Conservation (phyloP, 306 rosid species). For the Castanea sativa region DNA sequence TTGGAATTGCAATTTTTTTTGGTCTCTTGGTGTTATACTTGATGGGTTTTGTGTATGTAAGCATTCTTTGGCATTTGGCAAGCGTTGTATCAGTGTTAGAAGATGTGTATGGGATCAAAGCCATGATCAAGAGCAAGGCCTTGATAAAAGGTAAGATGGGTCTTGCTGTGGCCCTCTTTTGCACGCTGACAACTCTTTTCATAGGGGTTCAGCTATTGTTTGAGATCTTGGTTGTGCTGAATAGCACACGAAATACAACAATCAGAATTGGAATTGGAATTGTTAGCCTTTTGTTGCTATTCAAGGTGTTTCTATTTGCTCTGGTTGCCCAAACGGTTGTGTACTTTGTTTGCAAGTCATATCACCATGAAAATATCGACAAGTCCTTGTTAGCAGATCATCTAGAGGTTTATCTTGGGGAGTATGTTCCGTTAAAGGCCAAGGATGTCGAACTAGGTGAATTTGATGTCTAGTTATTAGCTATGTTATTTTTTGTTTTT, state of each 20-base stretch:
- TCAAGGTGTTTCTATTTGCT: slow-evolving; percentile 20
- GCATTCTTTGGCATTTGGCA: slow-evolving; percentile 23
- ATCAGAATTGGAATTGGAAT: slow-evolving; percentile 8
- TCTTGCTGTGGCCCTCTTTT: neutral
- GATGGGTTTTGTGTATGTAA: slow-evolving; percentile 10
- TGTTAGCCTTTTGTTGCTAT: slow-evolving; percentile 3
- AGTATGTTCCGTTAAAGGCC: slow-evolving; percentile 18
- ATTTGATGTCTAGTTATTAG: neutral
- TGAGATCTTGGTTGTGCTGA: slow-evolving; percentile 14
- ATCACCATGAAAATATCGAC: slow-evolving; percentile 34
- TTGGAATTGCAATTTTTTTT: neutral
- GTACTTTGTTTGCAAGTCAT: slow-evolving; percentile 32
- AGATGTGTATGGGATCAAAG: slow-evolving; percentile 16
- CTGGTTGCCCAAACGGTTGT: slow-evolving; percentile 22
- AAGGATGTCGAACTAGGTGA: slow-evolving; percentile 23
- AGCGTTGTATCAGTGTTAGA: slow-evolving; percentile 29
- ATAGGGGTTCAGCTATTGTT: neutral
- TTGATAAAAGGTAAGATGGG: slow-evolving; percentile 22
- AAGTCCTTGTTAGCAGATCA: slow-evolving; percentile 17
- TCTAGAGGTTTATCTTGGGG: slow-evolving; percentile 28
- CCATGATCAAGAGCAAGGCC: slow-evolving; percentile 18
- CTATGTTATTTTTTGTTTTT: no score
- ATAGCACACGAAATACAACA: neutral
- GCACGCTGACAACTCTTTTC: neutral
- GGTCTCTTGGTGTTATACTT: neutral